These are phyloP conservation scores for Saprolegnia parasitica DNA, from an alignment of 352 stramenopile genomes.

Conservation along the genomic window DNA sequence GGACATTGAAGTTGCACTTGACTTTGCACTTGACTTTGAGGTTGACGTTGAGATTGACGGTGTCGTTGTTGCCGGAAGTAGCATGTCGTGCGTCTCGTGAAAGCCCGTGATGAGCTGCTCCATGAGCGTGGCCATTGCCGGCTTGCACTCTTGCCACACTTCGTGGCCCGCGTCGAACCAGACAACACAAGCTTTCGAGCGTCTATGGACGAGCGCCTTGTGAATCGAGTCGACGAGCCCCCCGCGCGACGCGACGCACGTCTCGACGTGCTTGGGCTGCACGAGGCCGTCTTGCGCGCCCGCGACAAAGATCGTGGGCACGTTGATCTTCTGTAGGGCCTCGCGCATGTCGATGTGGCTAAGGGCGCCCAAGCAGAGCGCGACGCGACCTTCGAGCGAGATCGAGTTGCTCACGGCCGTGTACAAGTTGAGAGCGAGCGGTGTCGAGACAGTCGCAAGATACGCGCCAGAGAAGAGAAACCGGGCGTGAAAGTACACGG, in stretches of 20 bases:
- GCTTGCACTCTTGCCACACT: conserved; percentile 90
- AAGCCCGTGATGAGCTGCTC: conserved; percentile 93
- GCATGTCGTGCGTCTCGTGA: conserved; percentile 84
- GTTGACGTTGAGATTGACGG: not conserved
- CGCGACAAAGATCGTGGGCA: conserved; percentile 86
- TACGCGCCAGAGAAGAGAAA: conserved; percentile 93
- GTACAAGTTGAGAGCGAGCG: conserved; percentile 94
- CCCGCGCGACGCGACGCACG: conserved; percentile 51
- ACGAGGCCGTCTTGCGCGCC: conserved; percentile 85
- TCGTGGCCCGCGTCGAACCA: conserved; percentile 92
- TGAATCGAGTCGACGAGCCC: conserved; percentile 72
- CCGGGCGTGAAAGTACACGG: conserved; percentile 93
- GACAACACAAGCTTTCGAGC: conserved; percentile 51
- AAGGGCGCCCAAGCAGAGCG: conserved; percentile 86
- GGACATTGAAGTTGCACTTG: not conserved
- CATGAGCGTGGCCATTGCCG: conserved; percentile 76
- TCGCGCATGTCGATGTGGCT: conserved; percentile 70
- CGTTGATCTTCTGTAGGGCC: conserved; percentile 49
- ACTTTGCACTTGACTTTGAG: not conserved
- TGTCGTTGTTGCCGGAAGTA: conserved; percentile 25
- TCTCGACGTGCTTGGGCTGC: conserved; percentile 76
- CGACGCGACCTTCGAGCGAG: conserved; percentile 82
- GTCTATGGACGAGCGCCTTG: conserved; percentile 48
- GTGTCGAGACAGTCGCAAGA: conserved; percentile 87
- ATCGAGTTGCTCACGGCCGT: conserved; percentile 94